phyloP scores from a whole-genome alignment of 164 flowering plant species.

The Umbellularia californica region DNA sequence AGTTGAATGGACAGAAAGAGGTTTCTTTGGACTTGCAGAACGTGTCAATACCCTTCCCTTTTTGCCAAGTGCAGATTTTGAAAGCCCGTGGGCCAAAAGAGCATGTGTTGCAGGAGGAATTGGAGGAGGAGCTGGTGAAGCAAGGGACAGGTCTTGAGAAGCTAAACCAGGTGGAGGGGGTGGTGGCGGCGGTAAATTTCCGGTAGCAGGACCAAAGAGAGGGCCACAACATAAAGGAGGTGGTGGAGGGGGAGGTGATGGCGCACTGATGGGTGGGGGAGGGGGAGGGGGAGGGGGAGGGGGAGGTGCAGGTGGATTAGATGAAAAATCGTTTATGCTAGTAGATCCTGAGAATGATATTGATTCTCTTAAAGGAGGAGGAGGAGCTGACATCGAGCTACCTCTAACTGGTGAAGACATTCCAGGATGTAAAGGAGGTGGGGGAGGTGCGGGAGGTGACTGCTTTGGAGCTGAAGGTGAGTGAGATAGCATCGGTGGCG shows the following conservation, averaged over 20 bases:
- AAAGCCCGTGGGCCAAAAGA: constrained; percentile 10
- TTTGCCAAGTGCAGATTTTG: constrained; percentile 29
- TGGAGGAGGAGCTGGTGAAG: constrained; percentile 44
- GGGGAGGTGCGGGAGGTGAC: constrained; percentile 15
- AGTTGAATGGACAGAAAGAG: constrained; percentile 13
- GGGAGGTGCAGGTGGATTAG: constrained; percentile 6
- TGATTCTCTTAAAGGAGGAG: constrained; percentile 25
- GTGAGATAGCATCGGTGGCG: constrained; percentile 17
- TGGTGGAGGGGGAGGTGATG: constrained; percentile 27
- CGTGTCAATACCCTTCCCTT: constrained; percentile 49
- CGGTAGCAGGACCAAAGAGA: constrained; percentile 6
- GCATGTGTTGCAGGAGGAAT: constrained; percentile 37
- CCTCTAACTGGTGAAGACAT: not conserved
- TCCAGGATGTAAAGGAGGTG: constrained; percentile 8
- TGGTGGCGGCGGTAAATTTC: constrained; percentile 23
- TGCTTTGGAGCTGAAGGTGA: constrained; percentile 5
- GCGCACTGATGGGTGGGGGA: constrained; percentile 8
- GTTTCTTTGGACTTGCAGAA: constrained; percentile 32
- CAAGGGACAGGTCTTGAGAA: constrained; percentile 24
- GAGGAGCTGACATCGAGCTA: not conserved
- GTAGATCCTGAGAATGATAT: not conserved
- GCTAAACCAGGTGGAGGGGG: constrained; percentile 31
- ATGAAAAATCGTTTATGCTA: constrained; percentile 13
- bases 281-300: constrained; percentile 16
- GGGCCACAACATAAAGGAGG: constrained; percentile 26